Evolutionary conservation across 805 yeast genomes (phyloP).

Genomic region (Metschnikowia shivogae): DNA sequence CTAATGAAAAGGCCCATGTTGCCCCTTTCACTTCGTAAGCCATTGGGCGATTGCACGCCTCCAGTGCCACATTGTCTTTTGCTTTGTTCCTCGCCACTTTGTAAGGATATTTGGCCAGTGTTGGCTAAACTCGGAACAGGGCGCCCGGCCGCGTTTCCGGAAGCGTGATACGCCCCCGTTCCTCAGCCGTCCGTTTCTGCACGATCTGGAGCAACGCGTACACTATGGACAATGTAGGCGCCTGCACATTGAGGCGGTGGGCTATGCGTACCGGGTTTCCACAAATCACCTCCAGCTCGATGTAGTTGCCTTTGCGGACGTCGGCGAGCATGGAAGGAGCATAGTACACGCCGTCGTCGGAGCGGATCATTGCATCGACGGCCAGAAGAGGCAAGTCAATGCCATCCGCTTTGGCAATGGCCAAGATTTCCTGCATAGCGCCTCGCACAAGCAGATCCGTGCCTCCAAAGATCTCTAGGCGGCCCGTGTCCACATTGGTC

Average conservation of each 20-base stretch:
- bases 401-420: constrained; percentile 25
- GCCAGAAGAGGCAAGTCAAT: constrained; percentile 18
- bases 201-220: constrained; percentile 22
- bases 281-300: constrained; percentile 38
- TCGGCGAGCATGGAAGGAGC: constrained; percentile 42
- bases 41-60: too few species aligned
- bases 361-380: constrained; percentile 21
- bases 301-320: constrained; percentile 31
- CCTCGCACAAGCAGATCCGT: constrained; percentile 16
- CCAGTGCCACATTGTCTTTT: too few species aligned
- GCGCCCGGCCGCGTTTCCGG: constrained; percentile 17
- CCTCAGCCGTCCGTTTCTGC: constrained; percentile 19
- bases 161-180: constrained; percentile 20
- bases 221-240: constrained; percentile 21
- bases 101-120: neutral
- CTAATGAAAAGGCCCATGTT: too few species aligned
- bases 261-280: constrained; percentile 42
- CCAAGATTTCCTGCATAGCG: constrained; percentile 22
- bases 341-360: constrained; percentile 33
- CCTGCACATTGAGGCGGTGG: constrained; percentile 29
- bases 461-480: constrained; percentile 27
- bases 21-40: too few species aligned
- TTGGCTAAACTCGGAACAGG: neutral
- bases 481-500: constrained; percentile 56
- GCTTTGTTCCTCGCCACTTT: too few species aligned